These are phyloP conservation scores for Phoma sp. DNA, from an alignment of 2,329 filamentous ascomycete genomes.

Conservation along the genomic window DNA sequence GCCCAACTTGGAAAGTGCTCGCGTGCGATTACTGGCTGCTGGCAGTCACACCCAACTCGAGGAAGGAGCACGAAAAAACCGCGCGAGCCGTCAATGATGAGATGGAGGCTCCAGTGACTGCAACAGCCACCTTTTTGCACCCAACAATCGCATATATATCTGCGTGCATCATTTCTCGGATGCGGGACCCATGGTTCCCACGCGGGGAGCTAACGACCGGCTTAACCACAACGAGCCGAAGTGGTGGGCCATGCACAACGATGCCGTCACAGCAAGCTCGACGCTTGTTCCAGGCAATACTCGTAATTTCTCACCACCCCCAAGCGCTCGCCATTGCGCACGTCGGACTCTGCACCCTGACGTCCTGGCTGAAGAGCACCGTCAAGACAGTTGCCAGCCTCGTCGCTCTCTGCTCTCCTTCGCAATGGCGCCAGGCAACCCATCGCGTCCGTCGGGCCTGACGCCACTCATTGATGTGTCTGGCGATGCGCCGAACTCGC, in stretches of 20 bases:
- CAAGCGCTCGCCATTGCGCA: background rate
- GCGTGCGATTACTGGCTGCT: slow-evolving; percentile 7
- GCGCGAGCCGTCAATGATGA: no score
- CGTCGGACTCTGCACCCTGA: background rate
- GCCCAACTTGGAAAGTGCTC: slow-evolving; percentile 17
- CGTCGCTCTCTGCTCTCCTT: background rate
- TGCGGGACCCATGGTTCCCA: slow-evolving; percentile 15
- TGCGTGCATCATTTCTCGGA: no score
- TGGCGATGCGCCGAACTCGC: slow-evolving; percentile 1
- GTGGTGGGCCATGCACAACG: background rate
- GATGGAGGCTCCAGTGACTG: background rate
- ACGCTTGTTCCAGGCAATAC: no score
- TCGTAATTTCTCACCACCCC: background rate
- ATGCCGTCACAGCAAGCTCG: background rate
- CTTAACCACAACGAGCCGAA: slow-evolving; percentile 4
- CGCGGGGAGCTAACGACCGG: slow-evolving; percentile 10
- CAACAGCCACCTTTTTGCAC: background rate
- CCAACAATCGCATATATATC: background rate
- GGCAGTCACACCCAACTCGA: background rate
- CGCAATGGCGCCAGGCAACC: slow-evolving; percentile 15
- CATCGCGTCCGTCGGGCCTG: slow-evolving; percentile 12
- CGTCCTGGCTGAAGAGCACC: background rate
- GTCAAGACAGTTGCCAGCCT: background rate
- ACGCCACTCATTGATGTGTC: slow-evolving; percentile 14
- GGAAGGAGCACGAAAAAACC: background rate